Evolutionary conservation across 495 filamentous ascomycete species (phyloP).

Genomic region (Extremus antarcticus): DNA sequence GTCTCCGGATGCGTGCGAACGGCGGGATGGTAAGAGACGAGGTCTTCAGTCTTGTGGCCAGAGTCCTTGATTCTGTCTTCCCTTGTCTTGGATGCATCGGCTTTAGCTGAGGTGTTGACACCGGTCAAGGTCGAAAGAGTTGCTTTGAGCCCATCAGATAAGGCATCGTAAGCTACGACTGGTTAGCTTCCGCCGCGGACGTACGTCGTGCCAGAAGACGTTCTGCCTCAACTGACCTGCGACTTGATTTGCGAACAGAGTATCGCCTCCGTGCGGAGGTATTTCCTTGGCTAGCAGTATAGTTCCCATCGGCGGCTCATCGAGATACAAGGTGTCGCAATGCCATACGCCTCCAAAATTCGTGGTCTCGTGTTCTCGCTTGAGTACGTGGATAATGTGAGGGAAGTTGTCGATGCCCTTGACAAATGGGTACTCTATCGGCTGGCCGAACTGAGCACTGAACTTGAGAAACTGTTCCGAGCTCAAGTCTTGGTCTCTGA

Average conservation of each 20-base stretch:
- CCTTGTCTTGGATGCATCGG: conserved; percentile 11
- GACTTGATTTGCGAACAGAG: conserved; percentile 25
- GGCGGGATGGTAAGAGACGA: conserved; percentile 26
- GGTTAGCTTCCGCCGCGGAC: too few species aligned
- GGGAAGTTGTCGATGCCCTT: conserved; percentile 10
- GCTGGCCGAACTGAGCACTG: conserved; percentile 18
- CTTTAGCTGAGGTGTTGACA: conserved; percentile 14
- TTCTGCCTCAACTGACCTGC: too few species aligned
- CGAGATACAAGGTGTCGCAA: conserved; percentile 27
- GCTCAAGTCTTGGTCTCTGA: conserved; percentile 34
- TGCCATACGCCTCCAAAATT: conserved; percentile 25
- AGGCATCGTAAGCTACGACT: conserved; percentile 22
- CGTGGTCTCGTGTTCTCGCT: conserved; percentile 7
- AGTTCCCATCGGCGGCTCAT: conserved; percentile 27
- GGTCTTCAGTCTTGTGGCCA: conserved; percentile 19
- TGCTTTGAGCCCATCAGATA: conserved; percentile 11
- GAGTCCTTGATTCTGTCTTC: conserved; percentile 17
- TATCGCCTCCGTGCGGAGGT: conserved; percentile 27
- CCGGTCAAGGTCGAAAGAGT: conserved; percentile 4
- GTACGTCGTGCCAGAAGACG: too few species aligned
- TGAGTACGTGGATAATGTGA: conserved; percentile 21
- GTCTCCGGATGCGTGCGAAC: conserved; percentile 42
- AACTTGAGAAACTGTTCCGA: conserved; percentile 10
- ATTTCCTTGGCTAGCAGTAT: conserved; percentile 25
- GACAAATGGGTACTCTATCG: conserved; percentile 7